Conservation (phyloP, 306 rosid species). For the Corylus heterophylla region DNA sequence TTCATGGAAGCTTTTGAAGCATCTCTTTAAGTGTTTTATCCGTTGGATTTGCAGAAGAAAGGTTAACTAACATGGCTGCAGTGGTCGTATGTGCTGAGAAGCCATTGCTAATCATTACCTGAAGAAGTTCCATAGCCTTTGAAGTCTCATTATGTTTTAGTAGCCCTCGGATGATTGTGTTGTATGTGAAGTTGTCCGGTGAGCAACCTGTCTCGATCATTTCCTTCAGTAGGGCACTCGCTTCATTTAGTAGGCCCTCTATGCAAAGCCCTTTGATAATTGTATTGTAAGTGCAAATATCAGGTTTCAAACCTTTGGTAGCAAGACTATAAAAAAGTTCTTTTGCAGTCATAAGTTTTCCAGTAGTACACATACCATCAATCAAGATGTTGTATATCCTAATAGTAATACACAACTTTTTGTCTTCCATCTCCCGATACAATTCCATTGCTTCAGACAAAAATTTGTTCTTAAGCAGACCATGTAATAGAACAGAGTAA, state of each 20-base stretch:
- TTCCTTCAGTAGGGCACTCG: conserved; percentile 28
- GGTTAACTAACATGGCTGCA: too few species aligned
- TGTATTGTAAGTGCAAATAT: conserved; percentile 34
- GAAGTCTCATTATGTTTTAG: conserved; percentile 27
- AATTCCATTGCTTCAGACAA: conserved; percentile 34
- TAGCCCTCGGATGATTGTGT: not conserved
- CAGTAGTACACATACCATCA: conserved; percentile 10
- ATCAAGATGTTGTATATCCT: too few species aligned
- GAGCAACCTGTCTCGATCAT: conserved; percentile 34
- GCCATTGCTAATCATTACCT: conserved; percentile 30
- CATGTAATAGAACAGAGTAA: conserved; percentile 30
- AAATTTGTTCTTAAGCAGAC: not conserved
- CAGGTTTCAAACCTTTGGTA: conserved; percentile 31
- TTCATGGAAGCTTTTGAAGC: too few species aligned
- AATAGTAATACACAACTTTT: not conserved
- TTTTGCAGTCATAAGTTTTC: conserved; percentile 32
- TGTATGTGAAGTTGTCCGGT: conserved; percentile 33
- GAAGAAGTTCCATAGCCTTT: conserved; percentile 31
- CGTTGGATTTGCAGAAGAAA: too few species aligned
- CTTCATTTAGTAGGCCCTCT: conserved; percentile 35
- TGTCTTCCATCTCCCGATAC: conserved; percentile 34
- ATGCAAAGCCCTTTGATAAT: conserved; percentile 44
- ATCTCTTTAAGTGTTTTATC: too few species aligned
- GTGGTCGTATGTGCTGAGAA: not conserved
- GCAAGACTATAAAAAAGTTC: conserved; percentile 39